These are phyloP conservation scores for Pyrenophora teres DNA, from an alignment of 2,329 filamentous ascomycete species.

Conservation along the genomic window DNA sequence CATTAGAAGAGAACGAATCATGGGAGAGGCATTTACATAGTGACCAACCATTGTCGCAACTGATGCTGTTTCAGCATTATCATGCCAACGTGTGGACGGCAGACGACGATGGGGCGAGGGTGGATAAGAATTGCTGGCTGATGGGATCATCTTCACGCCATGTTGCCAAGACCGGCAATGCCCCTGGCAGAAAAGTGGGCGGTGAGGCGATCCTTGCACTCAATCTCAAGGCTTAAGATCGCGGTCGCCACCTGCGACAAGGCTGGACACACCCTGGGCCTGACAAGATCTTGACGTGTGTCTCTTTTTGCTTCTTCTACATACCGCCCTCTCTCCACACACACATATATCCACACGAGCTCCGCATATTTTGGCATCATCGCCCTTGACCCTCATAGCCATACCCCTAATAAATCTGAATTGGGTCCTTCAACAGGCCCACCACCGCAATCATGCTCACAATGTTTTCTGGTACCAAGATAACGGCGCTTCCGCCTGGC, in stretches of 20 bases:
- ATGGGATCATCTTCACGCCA: slow-evolving; percentile 43
- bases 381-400: neutral
- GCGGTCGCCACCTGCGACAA: slow-evolving; percentile 24
- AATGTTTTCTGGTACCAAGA: slow-evolving; percentile 31
- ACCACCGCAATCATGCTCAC: slow-evolving; percentile 28
- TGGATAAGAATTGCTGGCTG: neutral
- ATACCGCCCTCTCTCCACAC: neutral
- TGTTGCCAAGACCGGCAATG: slow-evolving; percentile 6
- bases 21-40: too few relatives aligned
- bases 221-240: slow-evolving; percentile 31
- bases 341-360: neutral
- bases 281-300: neutral
- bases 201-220: slow-evolving; percentile 20
- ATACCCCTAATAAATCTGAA: neutral
- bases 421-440: slow-evolving; percentile 20
- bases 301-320: neutral
- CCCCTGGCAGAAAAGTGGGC: slow-evolving; percentile 32
- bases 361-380: neutral
- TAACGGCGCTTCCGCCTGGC: slow-evolving; percentile 31
- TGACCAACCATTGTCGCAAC: too few relatives aligned
- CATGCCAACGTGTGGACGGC: neutral
- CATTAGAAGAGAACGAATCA: too few relatives aligned
- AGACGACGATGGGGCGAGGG: slow-evolving; percentile 1
- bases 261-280: slow-evolving; percentile 9
- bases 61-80: neutral